Conservation (phyloP, 164 flowering plant species). For the Kalanchoe fedtschenkoi region DNA sequence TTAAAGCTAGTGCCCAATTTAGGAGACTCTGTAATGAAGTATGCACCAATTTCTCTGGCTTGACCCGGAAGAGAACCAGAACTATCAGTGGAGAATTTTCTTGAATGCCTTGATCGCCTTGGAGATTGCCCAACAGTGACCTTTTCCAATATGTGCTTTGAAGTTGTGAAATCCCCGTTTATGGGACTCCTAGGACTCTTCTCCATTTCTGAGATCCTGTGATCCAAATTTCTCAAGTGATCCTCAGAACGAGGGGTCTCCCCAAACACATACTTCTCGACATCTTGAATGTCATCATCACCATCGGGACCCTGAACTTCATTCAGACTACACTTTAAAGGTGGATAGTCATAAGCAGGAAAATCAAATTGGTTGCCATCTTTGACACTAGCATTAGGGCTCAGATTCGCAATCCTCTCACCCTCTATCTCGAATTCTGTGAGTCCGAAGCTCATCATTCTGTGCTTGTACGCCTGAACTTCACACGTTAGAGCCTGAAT, state of each 20-base stretch:
- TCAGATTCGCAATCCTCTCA: neutral
- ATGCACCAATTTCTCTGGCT: neutral
- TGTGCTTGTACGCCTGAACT: constrained; percentile 6
- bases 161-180: neutral
- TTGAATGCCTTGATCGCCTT: neutral
- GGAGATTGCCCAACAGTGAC: constrained; percentile 4
- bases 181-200: constrained; percentile 1
- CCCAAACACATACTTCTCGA: neutral
- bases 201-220: constrained; percentile 5
- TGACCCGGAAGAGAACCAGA: neutral
- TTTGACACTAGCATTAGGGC: neutral
- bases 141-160: constrained; percentile 2
- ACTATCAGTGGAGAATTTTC: constrained; percentile 2
- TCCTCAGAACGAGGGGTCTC: constrained; percentile 3
- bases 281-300: neutral
- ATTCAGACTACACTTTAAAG: neutral
- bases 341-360: constrained; percentile 7
- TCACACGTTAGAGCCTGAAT: constrained; percentile 5
- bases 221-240: constrained; percentile 6
- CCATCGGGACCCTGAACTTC: neutral
- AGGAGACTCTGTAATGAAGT: neutral
- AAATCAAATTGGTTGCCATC: constrained; percentile 2
- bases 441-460: constrained; percentile 5
- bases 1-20: neutral
- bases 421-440: neutral